Base-by-base conservation (phyloP, 345 rosid genomes). In the Aurinia saxatilis region DNA sequence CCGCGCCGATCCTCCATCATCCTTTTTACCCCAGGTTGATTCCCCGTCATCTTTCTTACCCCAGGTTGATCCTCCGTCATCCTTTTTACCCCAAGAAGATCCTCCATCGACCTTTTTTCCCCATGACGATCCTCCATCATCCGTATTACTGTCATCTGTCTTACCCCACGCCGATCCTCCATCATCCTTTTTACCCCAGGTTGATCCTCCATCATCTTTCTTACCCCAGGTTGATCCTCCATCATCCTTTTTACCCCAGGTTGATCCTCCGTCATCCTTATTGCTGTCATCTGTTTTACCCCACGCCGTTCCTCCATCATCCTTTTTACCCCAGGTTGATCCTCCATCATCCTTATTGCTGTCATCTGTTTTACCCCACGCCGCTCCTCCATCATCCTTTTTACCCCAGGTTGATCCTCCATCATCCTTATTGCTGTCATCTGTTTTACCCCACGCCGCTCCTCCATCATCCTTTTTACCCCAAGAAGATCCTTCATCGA, bases 91-190 rank as follows among this genome's bases (percentile, higher is more conserved):
- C n/a, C n/a, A n/a, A n/a, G n/a, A n/a, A n/a, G 36, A 13, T 5
- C 18, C 54, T 49, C 33, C 16, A 15, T 33, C 65, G 12, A 31
- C 47, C 8, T 62, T 25, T 12, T 53, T 58, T 58, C 63, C 74
- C 84, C 84, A 81, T 50, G 37, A 71, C 36, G 54, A 67, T 3
- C 67, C 67, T 51, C 60, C 67, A 2, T 13, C 36, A 10, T 50
- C 60, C 37, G 53, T 21, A 21, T 21, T 21, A 21, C 2, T n/a
- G n/a, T n/a, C n/a, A n/a, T n/a, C n/a, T n/a, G n/a, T 67, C 29
- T 77, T 68, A 45, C 48, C 18, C 23, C 18, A 31, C 7, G 38
- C 9, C 1, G 36, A 13, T 5, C 18, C 54, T 49, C 33, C 16
- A 15, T 33, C 65, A 18, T 45, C 47, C 8, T 62, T 25, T 12